Evolutionary conservation across 2,329 filamentous ascomycete species (phyloP).

Genomic region (Microcyclospora tardicrescens): DNA sequence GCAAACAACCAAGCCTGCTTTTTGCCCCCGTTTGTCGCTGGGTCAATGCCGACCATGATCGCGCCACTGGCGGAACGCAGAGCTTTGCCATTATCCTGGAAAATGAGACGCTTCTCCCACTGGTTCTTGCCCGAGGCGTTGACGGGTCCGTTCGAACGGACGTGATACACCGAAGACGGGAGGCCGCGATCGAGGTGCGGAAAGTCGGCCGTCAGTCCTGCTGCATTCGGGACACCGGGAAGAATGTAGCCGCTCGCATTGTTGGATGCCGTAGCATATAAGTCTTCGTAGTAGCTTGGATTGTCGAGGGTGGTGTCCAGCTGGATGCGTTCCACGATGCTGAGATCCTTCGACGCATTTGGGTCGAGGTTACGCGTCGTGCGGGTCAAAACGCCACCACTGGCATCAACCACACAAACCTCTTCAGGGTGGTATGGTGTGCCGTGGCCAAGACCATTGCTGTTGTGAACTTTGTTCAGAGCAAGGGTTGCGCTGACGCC

Average conservation of each 20-base stretch:
- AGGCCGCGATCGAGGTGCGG: slow-evolving; percentile 25
- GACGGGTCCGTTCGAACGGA: slow-evolving; percentile 12
- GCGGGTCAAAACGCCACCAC: slow-evolving; percentile 37
- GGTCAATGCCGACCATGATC: slow-evolving; percentile 42
- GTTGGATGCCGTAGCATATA: slow-evolving; percentile 30
- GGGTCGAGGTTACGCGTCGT: slow-evolving; percentile 8
- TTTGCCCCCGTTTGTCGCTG: slow-evolving; percentile 29
- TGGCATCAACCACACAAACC: slow-evolving; percentile 26
- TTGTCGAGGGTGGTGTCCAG: slow-evolving; percentile 42
- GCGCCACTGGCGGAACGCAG: slow-evolving; percentile 40
- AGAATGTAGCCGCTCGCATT: slow-evolving; percentile 44
- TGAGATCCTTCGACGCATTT: slow-evolving; percentile 20
- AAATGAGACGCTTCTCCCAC: slow-evolving; percentile 39
- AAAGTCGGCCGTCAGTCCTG: slow-evolving; percentile 30
- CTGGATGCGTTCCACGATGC: slow-evolving; percentile 30
- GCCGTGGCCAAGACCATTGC: slow-evolving; percentile 45
- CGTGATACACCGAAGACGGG: slow-evolving; percentile 37
- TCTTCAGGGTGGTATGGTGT: slow-evolving; percentile 20
- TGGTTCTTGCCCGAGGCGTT: background rate
- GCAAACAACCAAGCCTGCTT: slow-evolving; percentile 45
- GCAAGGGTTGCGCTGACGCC: slow-evolving; percentile 34
- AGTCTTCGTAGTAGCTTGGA: slow-evolving; percentile 44
- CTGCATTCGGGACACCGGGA: slow-evolving; percentile 33
- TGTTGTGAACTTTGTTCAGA: slow-evolving; percentile 36
- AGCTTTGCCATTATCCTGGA: slow-evolving; percentile 43